Conservation (phyloP, 1,284 basidiomycete genomes). For the Malassezia slooffiae region DNA sequence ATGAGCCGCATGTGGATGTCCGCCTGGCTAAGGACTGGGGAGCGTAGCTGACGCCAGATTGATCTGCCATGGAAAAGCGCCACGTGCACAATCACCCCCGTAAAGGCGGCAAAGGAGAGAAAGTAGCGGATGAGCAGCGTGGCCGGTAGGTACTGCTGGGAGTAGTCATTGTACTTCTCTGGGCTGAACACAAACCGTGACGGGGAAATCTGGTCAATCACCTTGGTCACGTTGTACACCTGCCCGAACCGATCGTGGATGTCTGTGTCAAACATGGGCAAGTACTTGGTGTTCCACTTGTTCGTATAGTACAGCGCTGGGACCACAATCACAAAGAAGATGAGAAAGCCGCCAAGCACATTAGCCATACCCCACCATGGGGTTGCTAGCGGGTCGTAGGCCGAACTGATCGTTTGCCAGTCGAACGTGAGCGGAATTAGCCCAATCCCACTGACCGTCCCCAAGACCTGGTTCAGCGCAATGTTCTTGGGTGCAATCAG, state of each 20-base stretch:
- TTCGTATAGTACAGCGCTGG: constrained; percentile 39
- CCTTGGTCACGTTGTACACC: constrained; percentile 20
- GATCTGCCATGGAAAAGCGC: constrained; percentile 26
- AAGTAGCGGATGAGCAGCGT: constrained; percentile 51
- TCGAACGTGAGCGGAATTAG: constrained; percentile 33
- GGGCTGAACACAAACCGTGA: constrained; percentile 22
- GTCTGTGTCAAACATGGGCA: constrained; percentile 28
- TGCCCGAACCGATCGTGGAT: constrained; percentile 31
- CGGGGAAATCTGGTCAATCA: constrained; percentile 9
- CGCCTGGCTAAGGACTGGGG: too few relatives aligned
- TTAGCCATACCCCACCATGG: constrained; percentile 32
- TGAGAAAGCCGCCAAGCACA: constrained; percentile 24
- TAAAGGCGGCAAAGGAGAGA: constrained; percentile 51
- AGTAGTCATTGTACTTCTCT: constrained; percentile 31
- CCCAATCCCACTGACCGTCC: constrained; percentile 25
- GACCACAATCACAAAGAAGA: constrained; percentile 31
- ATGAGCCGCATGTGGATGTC: constrained; percentile 78
- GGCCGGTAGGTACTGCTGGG: constrained; percentile 45
- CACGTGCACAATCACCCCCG: constrained; percentile 61
- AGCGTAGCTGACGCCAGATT: constrained; percentile 62
- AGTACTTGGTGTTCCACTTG: constrained; percentile 26
- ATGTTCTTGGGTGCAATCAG: constrained; percentile 36
- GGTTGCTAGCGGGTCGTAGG: constrained; percentile 27
- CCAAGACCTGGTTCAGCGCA: constrained; percentile 36
- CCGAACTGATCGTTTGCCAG: constrained; percentile 29